Conservation (phyloP, 331 rosid species). For the Quercus tomentella region DNA sequence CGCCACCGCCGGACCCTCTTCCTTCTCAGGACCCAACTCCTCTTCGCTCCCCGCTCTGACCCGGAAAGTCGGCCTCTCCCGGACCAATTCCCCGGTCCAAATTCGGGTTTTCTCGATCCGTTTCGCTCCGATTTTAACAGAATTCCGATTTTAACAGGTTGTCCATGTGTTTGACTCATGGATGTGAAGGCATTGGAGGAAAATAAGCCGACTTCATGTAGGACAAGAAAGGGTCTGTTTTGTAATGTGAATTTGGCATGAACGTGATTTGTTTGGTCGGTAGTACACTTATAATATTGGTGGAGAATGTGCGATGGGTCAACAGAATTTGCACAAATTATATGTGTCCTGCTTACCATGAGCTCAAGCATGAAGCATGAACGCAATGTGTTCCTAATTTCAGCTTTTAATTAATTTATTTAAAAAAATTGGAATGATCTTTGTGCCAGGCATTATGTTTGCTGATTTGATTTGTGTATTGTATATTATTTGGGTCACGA, state of each 20-base stretch:
- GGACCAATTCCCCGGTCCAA: constrained; percentile 2
- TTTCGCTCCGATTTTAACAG: constrained; percentile 20
- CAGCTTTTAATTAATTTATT: no score
- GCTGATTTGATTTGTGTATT: no score
- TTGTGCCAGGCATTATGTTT: no score
- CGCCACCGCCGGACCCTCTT: constrained; percentile 7
- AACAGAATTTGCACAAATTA: background rate
- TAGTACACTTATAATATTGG: background rate
- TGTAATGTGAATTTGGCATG: background rate
- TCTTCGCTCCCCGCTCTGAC: constrained; percentile 43
- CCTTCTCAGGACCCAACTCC: constrained; percentile 51
- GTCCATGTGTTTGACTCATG: constrained; percentile 8
- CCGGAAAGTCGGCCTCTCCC: constrained; percentile 16
- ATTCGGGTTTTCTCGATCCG: constrained; percentile 10
- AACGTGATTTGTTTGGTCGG: background rate
- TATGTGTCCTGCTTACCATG: background rate
- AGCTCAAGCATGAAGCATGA: background rate
- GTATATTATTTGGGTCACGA: no score
- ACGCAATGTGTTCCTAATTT: background rate
- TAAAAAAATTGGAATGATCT: no score
- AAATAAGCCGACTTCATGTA: background rate
- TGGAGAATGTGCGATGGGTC: background rate
- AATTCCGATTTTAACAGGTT: constrained; percentile 5
- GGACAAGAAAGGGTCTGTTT: background rate
- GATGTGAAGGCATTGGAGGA: background rate